Base-by-base conservation (phyloP, 495 filamentous ascomycete genomes). In the Parmelia sp. region DNA sequence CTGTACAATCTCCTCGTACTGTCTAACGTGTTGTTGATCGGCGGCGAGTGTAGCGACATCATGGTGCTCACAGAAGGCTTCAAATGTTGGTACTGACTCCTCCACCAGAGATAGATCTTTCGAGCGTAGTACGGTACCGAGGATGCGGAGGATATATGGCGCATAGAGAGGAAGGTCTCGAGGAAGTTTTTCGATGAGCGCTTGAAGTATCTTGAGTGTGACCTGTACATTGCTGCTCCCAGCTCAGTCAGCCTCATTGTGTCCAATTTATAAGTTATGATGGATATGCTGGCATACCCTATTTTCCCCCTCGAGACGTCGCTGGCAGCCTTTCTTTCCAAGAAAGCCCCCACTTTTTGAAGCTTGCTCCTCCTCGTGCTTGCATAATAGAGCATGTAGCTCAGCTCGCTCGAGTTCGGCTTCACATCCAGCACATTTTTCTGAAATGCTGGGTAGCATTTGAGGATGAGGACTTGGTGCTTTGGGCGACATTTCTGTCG, bases 381-480 rank as follows among this genome's bases (percentile, higher is more conserved):
- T 49, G 89, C 90, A 81, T 97, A 96, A 82, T 93, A 97, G 35
- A 96, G 84, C 59, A 97, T 83, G 73, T 97, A 97, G 72, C 90
- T 95, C 49, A 97, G 85, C 78, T 97, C 92, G 75, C 89, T 94
- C 53, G 90, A 87, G 72, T 97, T 97, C 12, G 92, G 91, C 75
- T 91, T 93, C 63, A 96, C 90, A 67, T 95, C 90, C 71, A 88
- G 83, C 56, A 90, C 90, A 65, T 89, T 90, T 76, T 96, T 96
- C 61, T 90, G 88, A 62, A 90, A 92, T 67, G 84, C 85, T 37
- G 92, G 92, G 76, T 95, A 97, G 79, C 92, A 97, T 75, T 96
- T 96, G 37, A 96, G 82, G 58, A 95, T 86, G 58, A 97, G 78
- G 64, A 96, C 87, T 80, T 96, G 92, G 75, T 97, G 92, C 76